phyloP scores from a whole-genome alignment of 768 basidiomycete genomes.

The Daedalea quercina region DNA sequence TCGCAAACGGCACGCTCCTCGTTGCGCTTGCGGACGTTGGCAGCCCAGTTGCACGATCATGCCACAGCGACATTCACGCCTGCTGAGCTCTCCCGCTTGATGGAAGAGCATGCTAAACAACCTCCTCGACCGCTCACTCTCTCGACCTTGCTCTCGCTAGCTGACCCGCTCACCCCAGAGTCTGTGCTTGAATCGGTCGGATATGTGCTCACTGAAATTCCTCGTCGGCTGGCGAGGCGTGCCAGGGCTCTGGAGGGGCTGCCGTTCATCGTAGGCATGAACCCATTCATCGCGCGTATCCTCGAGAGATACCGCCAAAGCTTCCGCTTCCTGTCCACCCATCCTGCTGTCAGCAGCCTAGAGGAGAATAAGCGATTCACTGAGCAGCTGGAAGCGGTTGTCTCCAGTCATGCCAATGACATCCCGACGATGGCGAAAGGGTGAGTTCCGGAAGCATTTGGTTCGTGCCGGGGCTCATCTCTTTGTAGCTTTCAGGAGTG shows the following conservation, averaged over 20 bases:
- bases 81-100: constrained; percentile 47
- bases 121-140: constrained; percentile 67
- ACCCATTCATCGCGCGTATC: constrained; percentile 75
- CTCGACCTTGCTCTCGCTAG: constrained; percentile 67
- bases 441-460: constrained; percentile 28
- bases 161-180: constrained; percentile 61
- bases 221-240: constrained; percentile 67
- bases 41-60: too few species aligned
- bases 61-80: constrained; percentile 32
- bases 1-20: too few species aligned
- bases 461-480: background rate
- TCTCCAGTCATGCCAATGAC: constrained; percentile 77
- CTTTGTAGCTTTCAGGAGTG: constrained; percentile 75
- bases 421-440: constrained; percentile 90
- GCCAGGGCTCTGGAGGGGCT: constrained; percentile 68
- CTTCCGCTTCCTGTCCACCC: constrained; percentile 62
- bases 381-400: constrained; percentile 59
- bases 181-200: constrained; percentile 71
- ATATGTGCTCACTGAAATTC: constrained; percentile 71
- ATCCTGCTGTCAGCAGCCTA: constrained; percentile 57
- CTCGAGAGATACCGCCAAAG: constrained; percentile 63
- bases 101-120: constrained; percentile 57
- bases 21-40: too few species aligned
- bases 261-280: constrained; percentile 86
- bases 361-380: constrained; percentile 68